Base-by-base conservation (phyloP, 2,329 filamentous ascomycete genomes). In the Acephala macrosclerotiorum region DNA sequence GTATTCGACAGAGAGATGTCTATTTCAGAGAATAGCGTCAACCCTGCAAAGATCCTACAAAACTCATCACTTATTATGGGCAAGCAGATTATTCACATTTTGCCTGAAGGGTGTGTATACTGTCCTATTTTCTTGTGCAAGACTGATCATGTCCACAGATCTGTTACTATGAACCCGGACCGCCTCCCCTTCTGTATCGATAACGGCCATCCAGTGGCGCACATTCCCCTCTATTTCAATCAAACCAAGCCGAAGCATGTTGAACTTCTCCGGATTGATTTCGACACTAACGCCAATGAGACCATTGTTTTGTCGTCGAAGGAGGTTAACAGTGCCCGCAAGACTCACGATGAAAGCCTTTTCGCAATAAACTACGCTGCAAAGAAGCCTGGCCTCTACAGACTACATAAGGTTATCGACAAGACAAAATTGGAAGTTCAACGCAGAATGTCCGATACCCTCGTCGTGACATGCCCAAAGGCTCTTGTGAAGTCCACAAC, bases 11-110 rank as follows among this genome's bases (percentile, higher is more conserved):
- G 93, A 74, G 96, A 99, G 80, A 81, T 97, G 67, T 93, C 95
- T 60, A 91, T 99, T 71, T 96, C 93, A n/a, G 96, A 97, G 78
- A 89, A 91, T 71, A 93, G 90, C 75, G 95, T 99, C 76, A 97
- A 97, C 76, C 89, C 94, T 18, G 91, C 91, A 33, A 90, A 87
- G 68, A 94, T 99, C 69, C 83, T 97, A 67, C 93, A 97, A 77
- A 97, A 98, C 77, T 87, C 93, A 36, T 97, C 94, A 25, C 85
- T 98, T 75, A 98, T 99, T 70, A 86, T 97, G 80, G 96, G 96
- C 75, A 96, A 94, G 78, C 94, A 98, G 80, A 97, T 97, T 73
- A 95, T 99, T 79, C 96, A 99, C 77, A 97, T 99, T 75, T 83
- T 99, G 63, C 96, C 96, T 1, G 96, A 99, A 83, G 96, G 96